Base-by-base conservation (phyloP, 1,284 basidiomycete genomes). In the Marasmius oreades region DNA sequence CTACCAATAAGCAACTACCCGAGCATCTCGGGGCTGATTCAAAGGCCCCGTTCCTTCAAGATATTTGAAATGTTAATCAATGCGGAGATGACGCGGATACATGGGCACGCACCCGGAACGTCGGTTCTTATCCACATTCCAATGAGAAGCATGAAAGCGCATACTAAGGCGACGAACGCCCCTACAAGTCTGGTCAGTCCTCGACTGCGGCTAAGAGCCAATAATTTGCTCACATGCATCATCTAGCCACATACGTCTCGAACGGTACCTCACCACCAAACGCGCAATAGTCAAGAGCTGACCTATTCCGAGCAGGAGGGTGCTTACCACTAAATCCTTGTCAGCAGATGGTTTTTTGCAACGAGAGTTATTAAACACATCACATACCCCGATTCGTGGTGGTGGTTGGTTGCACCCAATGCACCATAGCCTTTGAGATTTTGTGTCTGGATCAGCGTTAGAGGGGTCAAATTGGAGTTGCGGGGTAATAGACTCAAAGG, bases 91-190 rank as follows among this genome's bases (percentile, higher is more conserved):
- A 16, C 37, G 26, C 5, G 14, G 18, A n/a, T 3, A 26, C 18
- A 24, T 11, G 16, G 16, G 24, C n/a, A 47, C 52, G 22, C 28
- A 63, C 61, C 60, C 7, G 67, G 63, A 33, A 57, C 60, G 50
- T 66, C 65, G 23, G 65, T 64, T 34, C 64, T 50, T 26, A 68
- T 60, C 66, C 66, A 70, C n/a, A 63, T 63, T 5, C 64, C 63
- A 5, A 64, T 63, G 34, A 63, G 53, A 48, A 67, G 42, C 52
- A 67, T 60, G 37, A 64, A 52, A 24, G 59, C 57, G 22, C 61
- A 60, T 3, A 64, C n/a, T 20, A 68, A 51, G 5, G 62, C 55
- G 24, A 67, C 55, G 4, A 63, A 60, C 8, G 64, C 66, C 64
- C 39, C 39, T 42, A 5, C 8, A 20, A 42, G 16, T 20, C 20